Evolutionary conservation across 495 filamentous ascomycete genomes (phyloP).

Genomic region (Hyaloscypha variabilis): DNA sequence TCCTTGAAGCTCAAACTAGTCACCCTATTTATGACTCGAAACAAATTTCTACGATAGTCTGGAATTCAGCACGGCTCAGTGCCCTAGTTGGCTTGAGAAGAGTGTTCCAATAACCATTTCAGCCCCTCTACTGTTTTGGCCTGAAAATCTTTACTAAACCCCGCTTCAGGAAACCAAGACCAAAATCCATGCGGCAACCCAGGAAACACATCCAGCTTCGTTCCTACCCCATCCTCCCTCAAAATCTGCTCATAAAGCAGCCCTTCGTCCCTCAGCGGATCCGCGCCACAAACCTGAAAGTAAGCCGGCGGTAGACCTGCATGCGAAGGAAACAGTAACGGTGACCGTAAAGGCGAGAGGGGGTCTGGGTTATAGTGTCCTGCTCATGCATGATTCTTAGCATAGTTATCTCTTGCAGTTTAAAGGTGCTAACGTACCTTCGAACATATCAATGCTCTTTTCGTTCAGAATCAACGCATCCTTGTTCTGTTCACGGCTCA

Average conservation of each 20-base stretch:
- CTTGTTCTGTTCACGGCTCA: slow-evolving; percentile 42
- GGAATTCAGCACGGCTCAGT: too few relatives aligned
- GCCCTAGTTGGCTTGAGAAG: too few relatives aligned
- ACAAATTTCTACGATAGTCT: too few relatives aligned
- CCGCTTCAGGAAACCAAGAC: slow-evolving; percentile 32
- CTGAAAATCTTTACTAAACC: slow-evolving; percentile 9
- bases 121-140: slow-evolving; percentile 7
- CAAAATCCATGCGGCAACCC: slow-evolving; percentile 45
- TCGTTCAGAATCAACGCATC: slow-evolving; percentile 20
- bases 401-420: not conserved
- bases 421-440: not conserved
- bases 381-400: not conserved
- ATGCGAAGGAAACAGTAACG: slow-evolving; percentile 27
- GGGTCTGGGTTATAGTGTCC: slow-evolving; percentile 17
- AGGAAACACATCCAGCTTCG: slow-evolving; percentile 38
- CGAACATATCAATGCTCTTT: slow-evolving; percentile 2
- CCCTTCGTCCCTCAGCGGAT: slow-evolving; percentile 42
- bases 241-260: slow-evolving; percentile 42
- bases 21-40: too few relatives aligned
- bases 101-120: slow-evolving; percentile 18
- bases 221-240: slow-evolving; percentile 36
- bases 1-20: too few relatives aligned
- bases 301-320: slow-evolving; percentile 33
- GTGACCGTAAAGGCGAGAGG: slow-evolving; percentile 2
- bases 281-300: slow-evolving; percentile 40